Evolutionary conservation across 768 basidiomycete genomes (phyloP), one percentile per base, ranked within the genome.

Genomic region (Pulveroboletus frians): DNA sequence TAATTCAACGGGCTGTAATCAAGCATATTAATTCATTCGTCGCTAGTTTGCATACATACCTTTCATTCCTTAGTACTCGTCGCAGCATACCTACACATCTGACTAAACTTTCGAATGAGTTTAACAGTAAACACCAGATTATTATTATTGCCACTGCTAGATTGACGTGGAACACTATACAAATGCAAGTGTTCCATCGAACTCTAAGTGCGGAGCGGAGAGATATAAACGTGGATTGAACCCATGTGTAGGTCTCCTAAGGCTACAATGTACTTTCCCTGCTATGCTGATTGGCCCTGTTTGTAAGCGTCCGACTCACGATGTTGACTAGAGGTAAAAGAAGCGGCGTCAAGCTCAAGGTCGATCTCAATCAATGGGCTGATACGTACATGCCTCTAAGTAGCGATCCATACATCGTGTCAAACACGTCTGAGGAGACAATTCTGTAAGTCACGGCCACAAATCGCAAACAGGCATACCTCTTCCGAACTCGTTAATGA

Each of bases 351-450:
- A 51, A 47, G 43, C 31, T 53, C 15, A 14, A n/a, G 17, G 15
- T 39, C 30, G 23, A 18, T 27, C 17, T 21, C 32, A 44, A 21
- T 21, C 30, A 44, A 21, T 23, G 29, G 14, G 9, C 14, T 5
- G 3, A 30, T 44, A 79, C 87, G 71, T 59, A 90, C 89, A 91
- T 31, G 86, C 86, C 68, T 92, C 87, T 73, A 92, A 73, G 63
- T 90, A 92, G 38, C 88, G 79, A 46, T 90, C 87, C 59, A 90
- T 72, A 63, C 90, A 92, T 49, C 81, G 74, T 6, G 79, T 70
- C 37, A 92, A 71, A 58, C 90, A 92, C 23, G 81, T 82, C 90
- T 92, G 50, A 3, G 17, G 26, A 31, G 17, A 35, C 10, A 31
- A 29, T 9, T 23, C 32, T 5, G 35, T 52, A 27, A 55, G 29